phyloP scores from a whole-genome alignment of 108 stramenopile species.

The Aurantiochytrium sp. region DNA sequence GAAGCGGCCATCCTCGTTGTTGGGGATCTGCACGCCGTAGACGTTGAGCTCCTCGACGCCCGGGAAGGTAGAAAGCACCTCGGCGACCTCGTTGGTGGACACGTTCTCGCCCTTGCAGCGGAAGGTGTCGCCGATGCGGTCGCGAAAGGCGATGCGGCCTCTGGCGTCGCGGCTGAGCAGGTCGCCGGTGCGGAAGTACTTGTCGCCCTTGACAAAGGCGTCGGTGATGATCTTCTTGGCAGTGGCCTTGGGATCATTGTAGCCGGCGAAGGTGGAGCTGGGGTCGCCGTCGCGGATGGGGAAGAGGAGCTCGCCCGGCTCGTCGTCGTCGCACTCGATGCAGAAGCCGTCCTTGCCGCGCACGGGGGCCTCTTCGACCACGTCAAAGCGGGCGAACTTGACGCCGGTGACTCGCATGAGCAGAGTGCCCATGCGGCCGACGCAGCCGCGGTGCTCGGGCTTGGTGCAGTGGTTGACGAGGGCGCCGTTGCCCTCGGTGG shows the following conservation, averaged over 20 bases:
- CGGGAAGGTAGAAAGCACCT: slow-evolving; percentile 39
- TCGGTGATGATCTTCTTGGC: slow-evolving; percentile 51
- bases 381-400: slow-evolving; percentile 38
- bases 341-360: slow-evolving; percentile 47
- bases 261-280: slow-evolving; percentile 50
- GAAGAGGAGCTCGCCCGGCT: slow-evolving; percentile 55
- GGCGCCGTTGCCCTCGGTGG: slow-evolving; percentile 57
- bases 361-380: slow-evolving; percentile 36
- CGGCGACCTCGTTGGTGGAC: slow-evolving; percentile 54
- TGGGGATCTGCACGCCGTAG: slow-evolving; percentile 47
- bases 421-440: slow-evolving; percentile 53
- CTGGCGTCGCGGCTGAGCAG: slow-evolving; percentile 42
- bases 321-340: slow-evolving; percentile 32
- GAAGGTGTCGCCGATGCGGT: slow-evolving; percentile 63
- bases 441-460: slow-evolving; percentile 36
- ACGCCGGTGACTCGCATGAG: not conserved
- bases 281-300: slow-evolving; percentile 46
- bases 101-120: slow-evolving; percentile 67
- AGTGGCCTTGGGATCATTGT: slow-evolving; percentile 49
- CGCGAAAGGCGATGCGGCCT: slow-evolving; percentile 54
- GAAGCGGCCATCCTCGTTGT: slow-evolving; percentile 49
- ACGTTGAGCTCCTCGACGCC: slow-evolving; percentile 47
- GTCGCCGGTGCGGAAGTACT: slow-evolving; percentile 57
- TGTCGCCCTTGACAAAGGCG: slow-evolving; percentile 46
- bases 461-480: not conserved